phyloP scores from a whole-genome alignment of 1,139 yeast species.

The Sugiyamaella grinbergsii region DNA sequence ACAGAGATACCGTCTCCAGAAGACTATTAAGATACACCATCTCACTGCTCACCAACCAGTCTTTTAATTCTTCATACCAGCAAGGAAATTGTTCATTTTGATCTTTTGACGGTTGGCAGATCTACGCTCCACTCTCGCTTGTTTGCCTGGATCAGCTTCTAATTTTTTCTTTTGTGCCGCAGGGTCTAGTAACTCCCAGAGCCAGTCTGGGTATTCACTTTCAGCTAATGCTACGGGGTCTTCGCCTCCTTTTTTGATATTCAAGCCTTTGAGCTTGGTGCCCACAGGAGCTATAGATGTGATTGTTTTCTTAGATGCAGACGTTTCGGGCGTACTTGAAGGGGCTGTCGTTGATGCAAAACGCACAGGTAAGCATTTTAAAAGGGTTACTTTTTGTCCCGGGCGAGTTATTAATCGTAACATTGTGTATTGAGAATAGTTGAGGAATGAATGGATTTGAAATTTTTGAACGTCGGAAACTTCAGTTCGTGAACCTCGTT shows the following conservation, averaged over 20 bases:
- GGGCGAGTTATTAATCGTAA: conserved; percentile 9
- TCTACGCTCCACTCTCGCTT: conserved; percentile 70
- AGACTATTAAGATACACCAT: too few relatives aligned
- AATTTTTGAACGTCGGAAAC: conserved; percentile 1
- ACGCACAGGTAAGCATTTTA: background rate
- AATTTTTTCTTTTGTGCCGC: conserved; percentile 56
- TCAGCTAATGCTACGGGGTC: conserved; percentile 93
- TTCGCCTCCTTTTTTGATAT: conserved; percentile 73
- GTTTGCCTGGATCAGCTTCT: conserved; percentile 61
- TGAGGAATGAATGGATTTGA: conserved; percentile 7
- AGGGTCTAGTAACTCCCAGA: conserved; percentile 83
- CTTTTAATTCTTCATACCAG: conserved; percentile 38
- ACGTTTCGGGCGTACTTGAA: background rate
- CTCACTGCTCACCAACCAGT: background rate
- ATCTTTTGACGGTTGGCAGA: conserved; percentile 67
- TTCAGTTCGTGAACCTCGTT: conserved; percentile 14
- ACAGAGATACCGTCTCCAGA: too few relatives aligned
- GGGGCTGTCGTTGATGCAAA: conserved; percentile 6
- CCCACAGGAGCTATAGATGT: conserved; percentile 67
- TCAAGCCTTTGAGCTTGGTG: conserved; percentile 70
- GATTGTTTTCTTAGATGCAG: conserved; percentile 24
- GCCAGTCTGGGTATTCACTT: conserved; percentile 89
- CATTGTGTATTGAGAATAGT: conserved; percentile 7
- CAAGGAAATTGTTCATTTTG: conserved; percentile 71
- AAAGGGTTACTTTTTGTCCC: background rate